These are phyloP conservation scores for Garcia nutans DNA, from an alignment of 345 rosid genomes.

Conservation along the genomic window DNA sequence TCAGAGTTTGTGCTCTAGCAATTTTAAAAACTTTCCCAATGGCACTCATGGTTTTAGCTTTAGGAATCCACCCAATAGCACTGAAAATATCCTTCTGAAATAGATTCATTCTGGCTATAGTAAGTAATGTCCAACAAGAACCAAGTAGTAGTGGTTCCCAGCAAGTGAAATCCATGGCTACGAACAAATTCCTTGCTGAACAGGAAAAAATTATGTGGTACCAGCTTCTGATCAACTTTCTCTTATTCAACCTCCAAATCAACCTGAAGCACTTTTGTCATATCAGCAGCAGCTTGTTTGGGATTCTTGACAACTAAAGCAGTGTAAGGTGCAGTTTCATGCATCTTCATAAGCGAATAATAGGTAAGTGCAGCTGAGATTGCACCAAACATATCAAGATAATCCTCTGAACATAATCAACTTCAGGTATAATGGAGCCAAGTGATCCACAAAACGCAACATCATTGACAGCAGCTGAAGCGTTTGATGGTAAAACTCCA, in stretches of 20 bases:
- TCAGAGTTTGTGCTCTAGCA: constrained; percentile 57
- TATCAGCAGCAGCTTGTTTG: constrained; percentile 59
- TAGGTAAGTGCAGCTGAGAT: constrained; percentile 62
- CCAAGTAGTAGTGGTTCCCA: constrained; percentile 67
- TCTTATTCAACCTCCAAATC: constrained; percentile 54
- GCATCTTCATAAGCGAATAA: constrained; percentile 70
- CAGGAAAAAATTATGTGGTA: constrained; percentile 47
- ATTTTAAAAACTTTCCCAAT: constrained; percentile 59
- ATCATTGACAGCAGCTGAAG: constrained; percentile 63
- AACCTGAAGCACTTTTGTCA: constrained; percentile 71
- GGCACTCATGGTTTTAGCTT: constrained; percentile 63
- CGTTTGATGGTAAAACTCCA: constrained; percentile 54
- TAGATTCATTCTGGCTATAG: constrained; percentile 58
- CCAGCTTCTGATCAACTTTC: constrained; percentile 21
- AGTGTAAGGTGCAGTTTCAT: constrained; percentile 73
- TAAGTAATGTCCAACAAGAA: constrained; percentile 72
- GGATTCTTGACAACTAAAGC: constrained; percentile 63
- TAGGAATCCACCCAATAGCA: constrained; percentile 72
- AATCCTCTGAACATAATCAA: constrained; percentile 68
- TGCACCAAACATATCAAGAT: constrained; percentile 65
- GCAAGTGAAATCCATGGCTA: constrained; percentile 56
- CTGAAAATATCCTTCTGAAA: constrained; percentile 74
- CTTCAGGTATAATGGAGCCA: constrained; percentile 55
- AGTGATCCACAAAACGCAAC: constrained; percentile 75
- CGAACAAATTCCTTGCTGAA: constrained; percentile 42